Conservation (phyloP, 2,329 filamentous ascomycete species). For the Fusarium floridanum region DNA sequence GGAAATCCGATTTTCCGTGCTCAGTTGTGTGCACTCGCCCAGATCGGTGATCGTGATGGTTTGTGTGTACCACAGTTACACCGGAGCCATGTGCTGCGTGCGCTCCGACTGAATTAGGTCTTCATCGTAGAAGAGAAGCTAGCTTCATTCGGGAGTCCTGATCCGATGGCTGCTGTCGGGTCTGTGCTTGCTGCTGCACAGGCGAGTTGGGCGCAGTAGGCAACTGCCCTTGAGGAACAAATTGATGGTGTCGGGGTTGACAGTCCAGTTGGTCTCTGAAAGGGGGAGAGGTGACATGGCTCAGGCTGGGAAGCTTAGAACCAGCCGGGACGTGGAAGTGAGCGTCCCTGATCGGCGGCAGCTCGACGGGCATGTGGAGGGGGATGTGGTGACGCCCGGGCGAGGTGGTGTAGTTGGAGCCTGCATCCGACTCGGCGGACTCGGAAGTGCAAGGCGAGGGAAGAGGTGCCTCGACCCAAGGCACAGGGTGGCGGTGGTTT, state of each 20-base stretch:
- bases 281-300: slow-evolving; percentile 24
- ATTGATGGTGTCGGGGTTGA: slow-evolving; percentile 30
- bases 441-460: slow-evolving; percentile 57
- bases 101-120: not conserved
- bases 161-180: slow-evolving; percentile 20
- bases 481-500: slow-evolving; percentile 37
- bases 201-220: slow-evolving; percentile 48
- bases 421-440: slow-evolving; percentile 74
- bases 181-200: slow-evolving; percentile 32
- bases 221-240: slow-evolving; percentile 38
- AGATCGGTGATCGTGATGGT: not conserved
- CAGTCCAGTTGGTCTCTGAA: slow-evolving; percentile 21
- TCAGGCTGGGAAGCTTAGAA: slow-evolving; percentile 49
- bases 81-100: not conserved
- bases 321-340: slow-evolving; percentile 12
- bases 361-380: slow-evolving; percentile 56
- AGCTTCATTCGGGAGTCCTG: slow-evolving; percentile 45
- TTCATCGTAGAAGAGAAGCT: slow-evolving; percentile 38
- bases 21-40: not conserved
- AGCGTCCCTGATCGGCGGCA: slow-evolving; percentile 53
- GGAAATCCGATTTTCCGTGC: not conserved
- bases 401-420: slow-evolving; percentile 73
- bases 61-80: not conserved
- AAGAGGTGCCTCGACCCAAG: slow-evolving; percentile 51
- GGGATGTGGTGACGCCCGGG: slow-evolving; percentile 56